These are phyloP conservation scores for Saccharomyces hybrid DNA, from an alignment of 1,139 yeast species.

Conservation along the genomic window DNA sequence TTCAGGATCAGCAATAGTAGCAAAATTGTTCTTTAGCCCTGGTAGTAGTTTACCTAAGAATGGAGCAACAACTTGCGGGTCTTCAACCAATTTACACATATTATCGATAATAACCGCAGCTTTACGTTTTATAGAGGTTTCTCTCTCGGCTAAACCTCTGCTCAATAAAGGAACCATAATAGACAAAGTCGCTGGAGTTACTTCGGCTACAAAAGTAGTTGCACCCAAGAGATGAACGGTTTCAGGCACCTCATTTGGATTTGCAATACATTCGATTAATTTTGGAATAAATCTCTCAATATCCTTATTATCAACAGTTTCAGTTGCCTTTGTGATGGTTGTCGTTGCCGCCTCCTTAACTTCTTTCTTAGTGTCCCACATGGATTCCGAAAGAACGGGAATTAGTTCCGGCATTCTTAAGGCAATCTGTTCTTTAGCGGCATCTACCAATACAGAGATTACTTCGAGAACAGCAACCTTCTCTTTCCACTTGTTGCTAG, in stretches of 20 bases:
- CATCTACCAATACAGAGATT: slow-evolving; percentile 77
- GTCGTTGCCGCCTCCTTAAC: slow-evolving; percentile 93
- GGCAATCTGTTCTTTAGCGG: slow-evolving; percentile 91
- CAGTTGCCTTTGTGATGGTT: slow-evolving; percentile 92
- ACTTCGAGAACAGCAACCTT: slow-evolving; percentile 84
- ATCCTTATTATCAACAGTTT: slow-evolving; percentile 98
- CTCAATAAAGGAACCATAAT: slow-evolving; percentile 97
- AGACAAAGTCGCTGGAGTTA: slow-evolving; percentile 96
- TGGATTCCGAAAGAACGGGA: slow-evolving; percentile 94
- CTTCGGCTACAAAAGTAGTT: slow-evolving; percentile 97
- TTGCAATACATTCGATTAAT: slow-evolving; percentile 90
- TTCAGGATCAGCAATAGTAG: slow-evolving; percentile 98
- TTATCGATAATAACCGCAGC: slow-evolving; percentile 98
- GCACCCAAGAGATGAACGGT: slow-evolving; percentile 98
- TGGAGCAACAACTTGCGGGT: slow-evolving; percentile 99
- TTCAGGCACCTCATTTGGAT: slow-evolving; percentile 95
- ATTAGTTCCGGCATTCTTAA: slow-evolving; percentile 98
- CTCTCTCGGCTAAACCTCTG: slow-evolving; percentile 99
- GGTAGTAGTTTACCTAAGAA: slow-evolving; percentile 92
- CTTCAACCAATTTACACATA: slow-evolving; percentile 99
- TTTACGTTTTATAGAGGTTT: slow-evolving; percentile 97
- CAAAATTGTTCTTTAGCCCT: slow-evolving; percentile 83
- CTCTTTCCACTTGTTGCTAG: slow-evolving; percentile 94
- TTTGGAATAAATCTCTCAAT: slow-evolving; percentile 97
- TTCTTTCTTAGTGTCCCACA: slow-evolving; percentile 99